Evolutionary conservation across 2,329 filamentous ascomycete genomes (phyloP), one percentile per base, ranked within the genome.

Genomic region (Aspergillus novoparasiticus): DNA sequence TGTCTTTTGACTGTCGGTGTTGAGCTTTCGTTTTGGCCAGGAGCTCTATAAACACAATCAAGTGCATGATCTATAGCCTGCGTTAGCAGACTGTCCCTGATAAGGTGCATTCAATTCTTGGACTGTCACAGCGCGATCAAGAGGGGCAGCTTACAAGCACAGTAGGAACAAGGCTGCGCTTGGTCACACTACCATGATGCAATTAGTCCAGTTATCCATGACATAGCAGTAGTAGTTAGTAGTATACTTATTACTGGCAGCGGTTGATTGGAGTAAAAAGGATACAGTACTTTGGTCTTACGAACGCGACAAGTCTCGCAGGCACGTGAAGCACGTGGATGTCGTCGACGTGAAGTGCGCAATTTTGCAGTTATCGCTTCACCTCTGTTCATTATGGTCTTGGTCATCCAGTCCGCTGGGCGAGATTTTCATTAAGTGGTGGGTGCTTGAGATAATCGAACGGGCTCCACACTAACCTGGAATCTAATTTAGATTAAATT

Each of bases 281-380:
- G 16, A 32, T 16, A 9, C 12, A 45, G 19, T 56, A 71, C 67
- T 64, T 70, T 70, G 1, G 69, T 70, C 57, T 71, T 71, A 23
- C 69, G 67, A 61, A 66, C 61, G 21, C 69, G 69, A 60, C 69
- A 70, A 34, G 68, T 70, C 60, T 70, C 68, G 60, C 69, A 71
- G 34, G 68, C 69, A 48, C 63, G 68, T 21, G 68, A 71, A 54
- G 68, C 68, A 46, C 67, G 62, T 30, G 64, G 62, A 54, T 60
- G 60, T 26, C 60, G 60, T 23, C 64, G 66, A 45, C 64, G 64
- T 32, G 62, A 58, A 36, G 59, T 48, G 34, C 65, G 61, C 53
- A 62, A 39, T 58, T 61, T 61, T 23, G 64, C 58, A n/a, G 63
- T 65, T 54, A 62, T 54, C 36, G 60, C 58, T 10, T 48, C 21